Percentiles rank a stretch among this genome's conserved stretches.
These are phyloP conservation scores for Alternaria atra DNA, from an alignment of 2,329 filamentous ascomycete species.

Conservation along the genomic window DNA sequence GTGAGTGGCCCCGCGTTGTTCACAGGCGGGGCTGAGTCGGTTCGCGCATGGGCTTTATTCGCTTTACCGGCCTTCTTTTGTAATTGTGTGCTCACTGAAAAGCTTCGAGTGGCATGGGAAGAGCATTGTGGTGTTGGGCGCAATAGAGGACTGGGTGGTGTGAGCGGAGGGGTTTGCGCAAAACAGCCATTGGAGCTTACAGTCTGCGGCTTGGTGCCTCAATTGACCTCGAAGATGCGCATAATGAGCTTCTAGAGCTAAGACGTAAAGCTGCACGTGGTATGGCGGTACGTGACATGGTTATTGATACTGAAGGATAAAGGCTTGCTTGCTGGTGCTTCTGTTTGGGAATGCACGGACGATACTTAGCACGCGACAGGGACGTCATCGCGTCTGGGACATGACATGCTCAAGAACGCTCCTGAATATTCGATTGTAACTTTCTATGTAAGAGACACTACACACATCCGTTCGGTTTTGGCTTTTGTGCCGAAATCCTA, in stretches of 20 bases:
- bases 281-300: slow-evolving; percentile 40
- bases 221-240: slow-evolving; percentile 29
- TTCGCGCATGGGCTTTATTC: slow-evolving; percentile 50
- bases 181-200: slow-evolving; percentile 28
- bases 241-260: slow-evolving; percentile 25
- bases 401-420: background rate
- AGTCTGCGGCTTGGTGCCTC: slow-evolving; percentile 34
- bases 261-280: slow-evolving; percentile 33
- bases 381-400: slow-evolving; percentile 13
- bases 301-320: background rate
- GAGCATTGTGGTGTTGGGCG: slow-evolving; percentile 20
- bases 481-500: background rate
- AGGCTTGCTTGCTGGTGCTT: slow-evolving; percentile 7
- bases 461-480: background rate
- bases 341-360: slow-evolving; percentile 13
- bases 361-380: slow-evolving; percentile 4
- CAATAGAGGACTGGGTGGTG: slow-evolving; percentile 19
- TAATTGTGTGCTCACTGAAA: slow-evolving; percentile 54
- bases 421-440: background rate
- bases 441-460: background rate
- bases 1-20: slow-evolving; percentile 37
- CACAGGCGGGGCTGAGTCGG: slow-evolving; percentile 46
- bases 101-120: slow-evolving; percentile 36
- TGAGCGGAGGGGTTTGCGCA: slow-evolving; percentile 12
- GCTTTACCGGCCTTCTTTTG: slow-evolving; percentile 65